Percentiles rank a stretch among this genome's conserved stretches.
Conservation (phyloP, 805 yeast genomes). For the Pichia occidentalis region DNA sequence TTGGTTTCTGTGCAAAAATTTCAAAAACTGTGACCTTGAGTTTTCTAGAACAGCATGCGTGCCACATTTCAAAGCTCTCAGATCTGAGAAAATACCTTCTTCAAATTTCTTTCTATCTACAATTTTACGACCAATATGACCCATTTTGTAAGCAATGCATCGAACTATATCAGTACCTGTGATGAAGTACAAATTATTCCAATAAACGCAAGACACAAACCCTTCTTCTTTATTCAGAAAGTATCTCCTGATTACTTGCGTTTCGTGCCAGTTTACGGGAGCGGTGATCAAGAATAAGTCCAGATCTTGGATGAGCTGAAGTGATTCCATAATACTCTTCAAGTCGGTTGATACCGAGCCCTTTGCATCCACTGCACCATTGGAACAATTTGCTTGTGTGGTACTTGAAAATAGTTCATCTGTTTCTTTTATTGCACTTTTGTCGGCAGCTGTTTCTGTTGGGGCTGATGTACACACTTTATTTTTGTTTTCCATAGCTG, state of each 20-base stretch:
- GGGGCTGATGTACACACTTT: too few relatives aligned
- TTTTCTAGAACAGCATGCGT: conserved; percentile 81
- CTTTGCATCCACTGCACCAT: too few relatives aligned
- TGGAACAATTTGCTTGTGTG: too few relatives aligned
- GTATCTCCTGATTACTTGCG: conserved; percentile 81
- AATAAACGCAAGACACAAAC: conserved; percentile 83
- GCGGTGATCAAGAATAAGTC: conserved; percentile 88
- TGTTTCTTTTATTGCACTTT: too few relatives aligned
- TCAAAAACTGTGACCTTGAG: conserved; percentile 79
- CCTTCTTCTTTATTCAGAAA: conserved; percentile 84
- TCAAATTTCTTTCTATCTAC: conserved; percentile 89
- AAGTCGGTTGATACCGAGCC: too few relatives aligned
- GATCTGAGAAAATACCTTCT: conserved; percentile 91
- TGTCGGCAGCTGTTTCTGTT: too few relatives aligned
- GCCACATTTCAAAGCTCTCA: conserved; percentile 80
- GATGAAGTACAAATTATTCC: conserved; percentile 84
- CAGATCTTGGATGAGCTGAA: conserved; percentile 70
- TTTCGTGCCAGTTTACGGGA: conserved; percentile 88
- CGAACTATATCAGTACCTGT: conserved; percentile 97
- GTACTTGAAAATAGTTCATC: too few relatives aligned
- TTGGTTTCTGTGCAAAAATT: conserved; percentile 75
- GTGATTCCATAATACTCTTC: conserved; percentile 29
- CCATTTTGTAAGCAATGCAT: conserved; percentile 80
- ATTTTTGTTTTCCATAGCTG: too few relatives aligned
- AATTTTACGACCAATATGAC: conserved; percentile 81